A percentile compares a stretch with the other conserved stretches of the same genome.
These are phyloP conservation scores for Aotearoamyces nothofagi DNA, from an alignment of 2,329 filamentous ascomycete genomes.

Conservation along the genomic window DNA sequence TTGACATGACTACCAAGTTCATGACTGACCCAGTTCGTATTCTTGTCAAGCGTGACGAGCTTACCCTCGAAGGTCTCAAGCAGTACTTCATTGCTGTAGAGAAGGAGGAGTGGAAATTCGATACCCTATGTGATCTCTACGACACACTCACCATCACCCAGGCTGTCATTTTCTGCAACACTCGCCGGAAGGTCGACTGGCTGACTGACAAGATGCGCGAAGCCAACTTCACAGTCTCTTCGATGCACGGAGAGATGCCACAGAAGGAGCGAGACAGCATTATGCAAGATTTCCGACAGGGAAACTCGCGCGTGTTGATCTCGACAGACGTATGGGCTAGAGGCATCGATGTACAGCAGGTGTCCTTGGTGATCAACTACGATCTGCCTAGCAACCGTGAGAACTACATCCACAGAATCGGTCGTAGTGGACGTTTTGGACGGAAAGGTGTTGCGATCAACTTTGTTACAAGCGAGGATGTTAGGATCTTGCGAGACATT, in stretches of 20 bases:
- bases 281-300: slow-evolving; percentile 97
- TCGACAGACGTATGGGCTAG: slow-evolving; percentile 96
- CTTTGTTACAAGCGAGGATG: slow-evolving; percentile 96
- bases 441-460: slow-evolving; percentile 99
- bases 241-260: slow-evolving; percentile 99
- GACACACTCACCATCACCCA: slow-evolving; percentile 97
- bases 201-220: slow-evolving; percentile 98
- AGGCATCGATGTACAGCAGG: slow-evolving; percentile 97
- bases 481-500: slow-evolving; percentile 92
- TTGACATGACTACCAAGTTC: slow-evolving; percentile 99
- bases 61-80: slow-evolving; percentile 94
- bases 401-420: slow-evolving; percentile 99
- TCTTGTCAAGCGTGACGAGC: slow-evolving; percentile 94
- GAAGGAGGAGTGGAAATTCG: slow-evolving; percentile 99
- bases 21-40: slow-evolving; percentile 97
- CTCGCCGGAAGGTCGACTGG: slow-evolving; percentile 97
- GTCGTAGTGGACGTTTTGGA: slow-evolving; percentile 86
- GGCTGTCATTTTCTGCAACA: slow-evolving; percentile 99
- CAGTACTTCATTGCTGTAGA: slow-evolving; percentile 99
- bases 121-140: slow-evolving; percentile 96
- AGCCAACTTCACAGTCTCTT: slow-evolving; percentile 95
- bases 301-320: slow-evolving; percentile 89
- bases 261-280: slow-evolving; percentile 97
- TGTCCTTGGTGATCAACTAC: slow-evolving; percentile 97
- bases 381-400: slow-evolving; percentile 96